Evolutionary conservation across 495 filamentous ascomycete species (phyloP), one percentile per base, ranked within the genome.

Genomic region (Friedmanniomyces simplex): DNA sequence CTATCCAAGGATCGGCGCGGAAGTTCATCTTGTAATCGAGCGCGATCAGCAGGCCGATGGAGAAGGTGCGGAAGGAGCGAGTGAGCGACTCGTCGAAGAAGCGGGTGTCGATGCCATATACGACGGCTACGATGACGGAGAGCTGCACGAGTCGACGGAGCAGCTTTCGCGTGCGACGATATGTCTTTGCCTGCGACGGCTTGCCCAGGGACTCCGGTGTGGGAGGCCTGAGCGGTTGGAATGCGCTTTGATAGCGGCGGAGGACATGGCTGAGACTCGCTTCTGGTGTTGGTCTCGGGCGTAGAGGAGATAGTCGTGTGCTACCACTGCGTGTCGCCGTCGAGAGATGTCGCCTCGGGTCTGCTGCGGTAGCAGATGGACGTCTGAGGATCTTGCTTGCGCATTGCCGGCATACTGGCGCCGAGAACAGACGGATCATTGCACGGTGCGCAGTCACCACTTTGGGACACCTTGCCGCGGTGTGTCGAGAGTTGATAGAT

Each of bases 21-120:
- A 98, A 98, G 66, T 98, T 98, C 68, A 96, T 76, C 70, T 98
- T 96, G 73, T 98, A 98, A 74, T 98, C 91, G 20, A 86, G 63
- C 1, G 90, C 89, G 10, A 95, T 87, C 25, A 95, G 54, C n/a
- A 90, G 66, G 39, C 89, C 94, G 6, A 82, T 77, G 11, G 76
- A 74, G 66, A 96, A 91, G 1, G 93, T 95, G 39, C 83, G 84
- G 28, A 83, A 72, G n/a, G 85, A 93, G 48, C 91, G 86, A 22
- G 81, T 82, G 37, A 96, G 68, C 22, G 85, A 82, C 7, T 86
- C 81, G 21, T 88, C 87, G 72, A 94, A 91, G 65, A 85, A 76
- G 39, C 83, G 76, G 12, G 63, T 79, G 70, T 98, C 91, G 60
- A 85, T 43, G 16, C 78, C 71, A 67, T 86, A 95, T 54, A 78